Percentiles rank a stretch among this genome's conserved stretches.
Evolutionary conservation across 1,139 yeast genomes (phyloP).

Genomic region (Pneumocystis murina): DNA sequence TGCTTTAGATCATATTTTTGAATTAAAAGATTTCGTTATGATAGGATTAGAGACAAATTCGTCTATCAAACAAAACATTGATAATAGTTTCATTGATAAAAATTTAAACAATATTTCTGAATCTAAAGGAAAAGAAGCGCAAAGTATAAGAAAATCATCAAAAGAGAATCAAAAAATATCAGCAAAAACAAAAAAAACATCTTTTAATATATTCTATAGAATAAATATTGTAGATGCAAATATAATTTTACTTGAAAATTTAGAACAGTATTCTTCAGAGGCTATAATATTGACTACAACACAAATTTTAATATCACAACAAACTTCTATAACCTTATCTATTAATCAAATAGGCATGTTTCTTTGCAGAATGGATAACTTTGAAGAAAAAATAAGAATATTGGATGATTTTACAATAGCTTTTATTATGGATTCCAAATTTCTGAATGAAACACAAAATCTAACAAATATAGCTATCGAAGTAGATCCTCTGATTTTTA

Average conservation of each 20-base stretch:
- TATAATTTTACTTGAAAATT: conserved; percentile 65
- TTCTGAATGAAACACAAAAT: conserved; percentile 41
- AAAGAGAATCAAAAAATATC: neutral
- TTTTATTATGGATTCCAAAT: conserved; percentile 56
- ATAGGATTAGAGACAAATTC: neutral
- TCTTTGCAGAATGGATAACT: conserved; percentile 56
- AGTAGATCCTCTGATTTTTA: conserved; percentile 63
- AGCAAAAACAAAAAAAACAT: neutral
- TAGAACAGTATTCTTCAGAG: conserved; percentile 52
- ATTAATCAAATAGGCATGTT: conserved; percentile 79
- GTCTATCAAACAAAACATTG: conserved; percentile 4
- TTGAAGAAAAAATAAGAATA: conserved; percentile 49
- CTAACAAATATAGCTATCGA: conserved; percentile 54
- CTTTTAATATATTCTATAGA: conserved; percentile 33
- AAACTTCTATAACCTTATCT: conserved; percentile 45
- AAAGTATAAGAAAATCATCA: conserved; percentile 6
- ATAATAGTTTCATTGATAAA: conserved; percentile 5
- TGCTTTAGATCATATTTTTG: conserved; percentile 75
- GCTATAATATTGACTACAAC: conserved; percentile 84
- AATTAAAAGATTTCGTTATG: conserved; percentile 47
- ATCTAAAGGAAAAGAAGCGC: conserved; percentile 12
- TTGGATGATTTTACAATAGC: conserved; percentile 81
- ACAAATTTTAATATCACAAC: conserved; percentile 58
- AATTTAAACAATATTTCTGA: conserved; percentile 4
- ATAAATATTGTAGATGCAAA: conserved; percentile 68